phyloP scores from a whole-genome alignment of 257 asterid species.

The Verbena officinalis region DNA sequence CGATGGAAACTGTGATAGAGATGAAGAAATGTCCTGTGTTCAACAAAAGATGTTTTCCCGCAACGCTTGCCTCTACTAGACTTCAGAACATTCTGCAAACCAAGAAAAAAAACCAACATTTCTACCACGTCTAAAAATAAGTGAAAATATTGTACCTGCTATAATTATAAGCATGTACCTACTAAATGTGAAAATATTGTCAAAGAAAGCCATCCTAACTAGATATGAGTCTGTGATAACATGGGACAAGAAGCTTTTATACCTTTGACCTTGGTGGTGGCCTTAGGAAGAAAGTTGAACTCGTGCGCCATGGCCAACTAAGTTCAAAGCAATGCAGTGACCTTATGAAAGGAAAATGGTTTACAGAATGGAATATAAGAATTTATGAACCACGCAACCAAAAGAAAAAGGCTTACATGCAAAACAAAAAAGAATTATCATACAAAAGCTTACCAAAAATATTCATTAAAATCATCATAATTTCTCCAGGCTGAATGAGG shows the following conservation, averaged over 20 bases:
- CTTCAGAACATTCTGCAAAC: slow-evolving; percentile 70
- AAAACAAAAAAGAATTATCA: not conserved
- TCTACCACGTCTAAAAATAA: not conserved
- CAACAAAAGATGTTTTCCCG: slow-evolving; percentile 97
- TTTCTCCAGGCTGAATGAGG: slow-evolving; percentile 99
- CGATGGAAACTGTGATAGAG: slow-evolving; percentile 99
- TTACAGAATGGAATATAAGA: slow-evolving; percentile 20
- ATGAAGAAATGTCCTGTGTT: slow-evolving; percentile 96
- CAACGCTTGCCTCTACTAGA: slow-evolving; percentile 71
- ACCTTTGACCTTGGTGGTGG: slow-evolving; percentile 94
- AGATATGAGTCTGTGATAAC: slow-evolving; percentile 5
- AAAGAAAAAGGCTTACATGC: slow-evolving; percentile 17
- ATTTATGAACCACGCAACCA: slow-evolving; percentile 14
- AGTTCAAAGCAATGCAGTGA: slow-evolving; percentile 90
- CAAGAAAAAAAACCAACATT: slow-evolving; percentile 23
- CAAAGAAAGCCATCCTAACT: slow-evolving; percentile 10
- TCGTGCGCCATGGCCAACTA: slow-evolving; percentile 94
- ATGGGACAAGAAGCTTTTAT: slow-evolving; percentile 18
- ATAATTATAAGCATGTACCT: slow-evolving; percentile 8
- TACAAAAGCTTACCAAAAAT: slow-evolving; percentile 72
- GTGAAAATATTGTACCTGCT: slow-evolving; percentile 16
- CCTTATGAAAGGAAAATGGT: slow-evolving; percentile 43
- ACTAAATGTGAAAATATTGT: slow-evolving; percentile 9
- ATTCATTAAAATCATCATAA: slow-evolving; percentile 96
- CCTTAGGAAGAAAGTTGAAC: slow-evolving; percentile 66